Evolutionary conservation across 305 asterid species (phyloP).

Genomic region (Striga hermonthica): DNA sequence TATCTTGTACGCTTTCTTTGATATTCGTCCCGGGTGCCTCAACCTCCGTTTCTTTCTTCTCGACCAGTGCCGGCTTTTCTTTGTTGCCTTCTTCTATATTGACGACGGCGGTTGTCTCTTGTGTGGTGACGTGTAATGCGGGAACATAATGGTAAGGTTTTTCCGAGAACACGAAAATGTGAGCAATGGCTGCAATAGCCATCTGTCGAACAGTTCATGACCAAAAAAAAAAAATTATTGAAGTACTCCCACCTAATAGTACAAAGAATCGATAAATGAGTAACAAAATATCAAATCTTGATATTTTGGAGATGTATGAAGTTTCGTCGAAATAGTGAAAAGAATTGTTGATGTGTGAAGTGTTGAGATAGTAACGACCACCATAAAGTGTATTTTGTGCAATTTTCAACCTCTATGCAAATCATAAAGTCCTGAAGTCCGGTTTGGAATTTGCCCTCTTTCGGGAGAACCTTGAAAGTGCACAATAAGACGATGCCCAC

Average conservation of each 20-base stretch:
- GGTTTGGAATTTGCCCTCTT: conserved; percentile 55
- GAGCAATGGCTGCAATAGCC: conserved; percentile 91
- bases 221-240: not conserved
- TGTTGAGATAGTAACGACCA: too few species aligned
- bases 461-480: conserved; percentile 51
- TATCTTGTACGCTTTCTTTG: conserved; percentile 84
- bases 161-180: conserved; percentile 75
- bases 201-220: conserved; percentile 41
- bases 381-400: too few species aligned
- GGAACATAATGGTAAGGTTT: conserved; percentile 64
- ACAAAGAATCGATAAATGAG: too few species aligned
- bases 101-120: conserved; percentile 44
- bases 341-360: not conserved
- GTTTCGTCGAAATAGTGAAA: not conserved
- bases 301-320: not conserved
- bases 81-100: conserved; percentile 45
- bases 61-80: conserved; percentile 52
- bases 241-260: too few species aligned
- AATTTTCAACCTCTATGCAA: conserved; percentile 65
- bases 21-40: conserved; percentile 83
- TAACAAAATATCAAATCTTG: too few species aligned
- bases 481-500: conserved; percentile 75
- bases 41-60: conserved; percentile 59
- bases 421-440: conserved; percentile 81
- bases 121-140: conserved; percentile 41